Conservation (phyloP, 257 asterid species). For the Solanum tarijense region DNA sequence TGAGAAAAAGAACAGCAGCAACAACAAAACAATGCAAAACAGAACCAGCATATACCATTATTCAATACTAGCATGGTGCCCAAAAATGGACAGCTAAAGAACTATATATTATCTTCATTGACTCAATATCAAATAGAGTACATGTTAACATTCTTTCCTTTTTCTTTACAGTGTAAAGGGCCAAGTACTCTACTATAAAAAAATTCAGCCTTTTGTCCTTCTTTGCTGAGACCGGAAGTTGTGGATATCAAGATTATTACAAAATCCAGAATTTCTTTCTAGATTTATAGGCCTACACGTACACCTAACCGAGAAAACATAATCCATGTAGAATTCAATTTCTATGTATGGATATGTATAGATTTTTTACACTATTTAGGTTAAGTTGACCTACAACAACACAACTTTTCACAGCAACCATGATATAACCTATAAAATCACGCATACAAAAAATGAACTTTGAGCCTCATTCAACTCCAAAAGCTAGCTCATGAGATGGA, state of each 20-base stretch:
- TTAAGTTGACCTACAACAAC: not conserved
- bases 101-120: not conserved
- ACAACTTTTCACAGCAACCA: not conserved
- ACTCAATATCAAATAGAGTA: not conserved
- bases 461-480: not conserved
- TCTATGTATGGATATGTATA: not conserved
- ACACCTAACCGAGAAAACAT: not conserved
- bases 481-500: not conserved
- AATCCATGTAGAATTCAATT: not conserved
- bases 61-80: not conserved
- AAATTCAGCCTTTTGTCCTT: not conserved
- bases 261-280: not conserved
- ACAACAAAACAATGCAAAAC: not conserved
- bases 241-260: not conserved
- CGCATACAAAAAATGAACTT: not conserved
- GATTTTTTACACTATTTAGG: not conserved
- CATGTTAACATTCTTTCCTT: not conserved
- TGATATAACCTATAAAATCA: not conserved
- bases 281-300: not conserved
- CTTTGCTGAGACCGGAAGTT: not conserved
- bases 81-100: not conserved
- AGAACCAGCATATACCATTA: not conserved
- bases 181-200: not conserved
- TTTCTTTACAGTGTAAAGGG: not conserved
- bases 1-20: not conserved